Percentiles rank a stretch among this genome's conserved stretches.
phyloP scores from a whole-genome alignment of 2,329 filamentous ascomycete genomes.

The Ceratocystiopsis sp. region DNA sequence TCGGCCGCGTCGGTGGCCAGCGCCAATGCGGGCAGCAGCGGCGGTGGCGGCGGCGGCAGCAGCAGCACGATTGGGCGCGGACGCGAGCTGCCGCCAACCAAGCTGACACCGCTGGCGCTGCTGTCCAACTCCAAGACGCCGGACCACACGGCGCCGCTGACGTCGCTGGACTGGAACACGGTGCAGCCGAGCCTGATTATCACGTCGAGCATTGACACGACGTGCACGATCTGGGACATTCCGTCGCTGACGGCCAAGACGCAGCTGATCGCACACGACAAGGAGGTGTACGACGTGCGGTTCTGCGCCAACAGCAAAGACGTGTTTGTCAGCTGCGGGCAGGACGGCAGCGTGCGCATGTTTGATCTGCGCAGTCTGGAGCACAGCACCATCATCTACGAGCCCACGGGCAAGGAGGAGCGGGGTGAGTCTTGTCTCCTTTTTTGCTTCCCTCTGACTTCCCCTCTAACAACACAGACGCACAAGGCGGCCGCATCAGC shows the following conservation, averaged over 20 bases:
- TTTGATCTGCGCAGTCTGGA: constrained; percentile 93
- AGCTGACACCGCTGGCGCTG: constrained; percentile 80
- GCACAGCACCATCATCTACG: constrained; percentile 98
- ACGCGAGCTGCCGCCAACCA: constrained; percentile 45
- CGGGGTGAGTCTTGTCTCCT: constrained; percentile 34
- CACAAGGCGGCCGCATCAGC: constrained; percentile 47
- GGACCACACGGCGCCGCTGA: constrained; percentile 91
- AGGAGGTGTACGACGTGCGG: constrained; percentile 94
- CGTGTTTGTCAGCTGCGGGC: constrained; percentile 93
- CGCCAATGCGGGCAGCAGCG: too few relatives aligned
- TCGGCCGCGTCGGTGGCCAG: constrained; percentile 21
- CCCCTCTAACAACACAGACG: constrained; percentile 20
- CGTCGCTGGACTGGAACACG: constrained; percentile 95
- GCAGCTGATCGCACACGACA: constrained; percentile 94
- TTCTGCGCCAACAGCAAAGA: constrained; percentile 98
- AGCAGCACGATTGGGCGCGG: constrained; percentile 25
- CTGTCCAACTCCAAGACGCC: constrained; percentile 97
- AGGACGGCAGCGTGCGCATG: constrained; percentile 96
- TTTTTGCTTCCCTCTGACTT: not conserved
- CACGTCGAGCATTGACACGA: constrained; percentile 96
- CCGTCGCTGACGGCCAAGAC: constrained; percentile 95
- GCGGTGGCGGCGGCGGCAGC: constrained; percentile 9
- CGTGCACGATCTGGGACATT: constrained; percentile 99
- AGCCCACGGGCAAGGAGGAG: constrained; percentile 76
- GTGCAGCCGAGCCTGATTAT: constrained; percentile 95